Conservation (phyloP, 257 asterid species). For the Datura wrightii region DNA sequence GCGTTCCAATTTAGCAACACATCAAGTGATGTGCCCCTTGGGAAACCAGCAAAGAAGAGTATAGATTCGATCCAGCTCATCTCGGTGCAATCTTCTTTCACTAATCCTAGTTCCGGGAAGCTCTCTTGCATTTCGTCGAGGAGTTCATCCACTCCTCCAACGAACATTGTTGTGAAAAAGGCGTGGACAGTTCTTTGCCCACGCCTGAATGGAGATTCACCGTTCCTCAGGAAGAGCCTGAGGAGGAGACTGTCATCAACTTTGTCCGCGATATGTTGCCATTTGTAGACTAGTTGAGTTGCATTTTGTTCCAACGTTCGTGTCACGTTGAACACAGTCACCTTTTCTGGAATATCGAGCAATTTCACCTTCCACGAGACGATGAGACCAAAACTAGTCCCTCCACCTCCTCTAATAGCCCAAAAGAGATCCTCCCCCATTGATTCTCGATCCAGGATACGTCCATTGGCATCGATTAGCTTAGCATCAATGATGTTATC, state of each 20-base stretch:
- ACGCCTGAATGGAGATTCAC: not conserved
- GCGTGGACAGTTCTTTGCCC: not conserved
- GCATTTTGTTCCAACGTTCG: not conserved
- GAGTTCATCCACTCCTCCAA: not conserved
- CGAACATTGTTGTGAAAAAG: not conserved
- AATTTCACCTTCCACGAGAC: constrained; percentile 22
- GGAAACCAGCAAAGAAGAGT: not conserved
- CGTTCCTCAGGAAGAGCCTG: not conserved
- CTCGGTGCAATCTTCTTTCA: constrained; percentile 13
- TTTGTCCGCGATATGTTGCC: constrained; percentile 13
- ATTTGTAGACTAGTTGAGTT: constrained; percentile 13
- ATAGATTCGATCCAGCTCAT: constrained; percentile 26
- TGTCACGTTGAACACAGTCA: not conserved
- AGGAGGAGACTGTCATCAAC: constrained; percentile 20
- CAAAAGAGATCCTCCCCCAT: constrained; percentile 30
- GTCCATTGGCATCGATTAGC: not conserved
- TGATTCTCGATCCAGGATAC: not conserved
- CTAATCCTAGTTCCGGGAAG: constrained; percentile 1
- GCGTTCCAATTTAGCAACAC: not conserved
- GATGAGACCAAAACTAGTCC: constrained; percentile 24
- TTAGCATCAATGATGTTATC: not conserved
- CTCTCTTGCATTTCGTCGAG: not conserved
- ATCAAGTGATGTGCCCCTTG: not conserved
- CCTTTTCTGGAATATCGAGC: not conserved
- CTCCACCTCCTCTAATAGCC: constrained; percentile 29